Conservation (phyloP, 306 rosid species). For the Echinosophora koreensis region DNA sequence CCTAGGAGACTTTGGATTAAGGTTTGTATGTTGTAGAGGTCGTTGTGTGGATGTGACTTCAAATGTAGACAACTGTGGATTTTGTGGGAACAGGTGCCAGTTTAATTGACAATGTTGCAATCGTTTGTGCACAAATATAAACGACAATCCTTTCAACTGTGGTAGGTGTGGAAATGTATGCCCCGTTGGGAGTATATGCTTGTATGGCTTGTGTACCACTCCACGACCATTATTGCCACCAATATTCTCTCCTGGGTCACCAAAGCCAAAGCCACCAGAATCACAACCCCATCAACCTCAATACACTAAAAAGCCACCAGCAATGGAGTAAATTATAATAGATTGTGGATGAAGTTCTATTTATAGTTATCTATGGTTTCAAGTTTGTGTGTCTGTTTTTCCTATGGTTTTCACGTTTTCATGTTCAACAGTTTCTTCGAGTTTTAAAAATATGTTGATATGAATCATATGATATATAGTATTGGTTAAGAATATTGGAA, state of each 20-base stretch:
- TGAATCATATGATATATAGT: background rate
- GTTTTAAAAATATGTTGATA: background rate
- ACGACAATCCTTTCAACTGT: conserved; percentile 53
- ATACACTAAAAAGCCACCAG: background rate
- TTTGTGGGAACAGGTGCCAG: conserved; percentile 53
- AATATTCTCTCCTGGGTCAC: background rate
- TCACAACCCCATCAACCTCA: background rate
- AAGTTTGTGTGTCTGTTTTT: conserved; percentile 1
- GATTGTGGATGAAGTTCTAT: background rate
- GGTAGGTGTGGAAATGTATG: conserved; percentile 71
- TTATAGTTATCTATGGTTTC: background rate
- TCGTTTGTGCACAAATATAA: conserved; percentile 58
- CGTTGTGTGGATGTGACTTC: conserved; percentile 59
- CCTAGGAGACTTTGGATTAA: conserved; percentile 38
- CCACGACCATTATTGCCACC: background rate
- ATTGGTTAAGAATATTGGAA: background rate
- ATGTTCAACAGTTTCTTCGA: background rate
- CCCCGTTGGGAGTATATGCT: conserved; percentile 52
- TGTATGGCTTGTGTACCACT: conserved; percentile 62
- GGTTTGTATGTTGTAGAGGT: conserved; percentile 56
- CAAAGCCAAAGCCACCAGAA: background rate
- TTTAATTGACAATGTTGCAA: conserved; percentile 59
- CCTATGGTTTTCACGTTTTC: background rate
- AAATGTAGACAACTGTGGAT: conserved; percentile 61
- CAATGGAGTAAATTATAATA: conserved; percentile 8